phyloP scores from a whole-genome alignment of 768 basidiomycete species.

The Pholiota conissans region DNA sequence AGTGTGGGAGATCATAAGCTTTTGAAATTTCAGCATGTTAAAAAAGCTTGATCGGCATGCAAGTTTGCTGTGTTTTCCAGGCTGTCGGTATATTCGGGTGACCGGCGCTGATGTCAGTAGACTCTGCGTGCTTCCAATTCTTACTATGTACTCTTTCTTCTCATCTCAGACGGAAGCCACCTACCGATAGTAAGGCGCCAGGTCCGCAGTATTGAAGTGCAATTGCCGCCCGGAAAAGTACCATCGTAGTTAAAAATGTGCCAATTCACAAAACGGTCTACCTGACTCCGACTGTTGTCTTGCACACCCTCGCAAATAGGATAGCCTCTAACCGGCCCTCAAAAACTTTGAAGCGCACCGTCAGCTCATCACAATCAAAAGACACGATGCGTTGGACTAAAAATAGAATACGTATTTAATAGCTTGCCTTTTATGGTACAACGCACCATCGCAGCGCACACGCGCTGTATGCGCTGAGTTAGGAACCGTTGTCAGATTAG shows the following conservation, averaged over 20 bases:
- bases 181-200: no score
- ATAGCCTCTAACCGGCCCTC: no score
- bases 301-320: no score
- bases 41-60: background rate
- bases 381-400: no score
- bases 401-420: background rate
- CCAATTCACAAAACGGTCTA: background rate
- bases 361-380: no score
- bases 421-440: background rate
- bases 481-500: background rate
- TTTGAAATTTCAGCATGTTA: background rate
- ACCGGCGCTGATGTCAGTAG: background rate
- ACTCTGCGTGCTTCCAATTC: background rate
- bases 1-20: background rate
- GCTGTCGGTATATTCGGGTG: background rate
- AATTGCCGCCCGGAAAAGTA: background rate
- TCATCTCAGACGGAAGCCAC: no score
- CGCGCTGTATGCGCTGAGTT: background rate
- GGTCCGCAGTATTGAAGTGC: background rate
- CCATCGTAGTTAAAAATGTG: background rate
- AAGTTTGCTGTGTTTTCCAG: background rate
- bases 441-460: background rate
- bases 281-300: background rate
- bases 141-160: no score
- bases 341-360: no score